Conservation (phyloP, 2,329 filamentous ascomycete species). For the Acephala macrosclerotiorum region DNA sequence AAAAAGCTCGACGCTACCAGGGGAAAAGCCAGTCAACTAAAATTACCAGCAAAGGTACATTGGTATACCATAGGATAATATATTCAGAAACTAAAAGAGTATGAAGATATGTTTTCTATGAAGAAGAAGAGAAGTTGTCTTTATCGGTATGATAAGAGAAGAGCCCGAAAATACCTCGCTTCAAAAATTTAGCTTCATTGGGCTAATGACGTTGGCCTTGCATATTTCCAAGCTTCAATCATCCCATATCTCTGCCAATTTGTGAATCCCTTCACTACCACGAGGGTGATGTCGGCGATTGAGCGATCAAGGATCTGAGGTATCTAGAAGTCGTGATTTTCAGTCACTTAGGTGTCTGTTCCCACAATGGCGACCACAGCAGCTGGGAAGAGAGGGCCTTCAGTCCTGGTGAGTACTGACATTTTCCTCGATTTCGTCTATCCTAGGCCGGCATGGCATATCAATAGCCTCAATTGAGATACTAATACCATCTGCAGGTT, state of each 20-base stretch:
- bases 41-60: too few relatives aligned
- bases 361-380: constrained; percentile 38
- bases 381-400: constrained; percentile 60
- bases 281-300: background rate
- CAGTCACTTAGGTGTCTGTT: background rate
- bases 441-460: background rate
- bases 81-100: too few relatives aligned
- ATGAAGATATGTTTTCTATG: too few relatives aligned
- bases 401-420: constrained; percentile 59
- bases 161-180: background rate
- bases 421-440: background rate
- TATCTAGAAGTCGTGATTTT: background rate
- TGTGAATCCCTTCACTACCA: background rate
- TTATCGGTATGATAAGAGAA: constrained; percentile 8
- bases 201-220: constrained; percentile 12
- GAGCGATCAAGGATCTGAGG: background rate
- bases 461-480: constrained; percentile 10
- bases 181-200: constrained; percentile 9
- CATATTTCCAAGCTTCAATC: background rate
- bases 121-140: background rate
- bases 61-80: too few relatives aligned
- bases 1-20: too few relatives aligned
- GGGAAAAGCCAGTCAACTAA: too few relatives aligned
- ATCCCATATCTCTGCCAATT: background rate
- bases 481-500: constrained; percentile 51